Percentiles rank a stretch among this genome's conserved stretches.
Evolutionary conservation across 2,329 filamentous ascomycete species (phyloP).

Genomic region (Emericellopsis cladophorae): DNA sequence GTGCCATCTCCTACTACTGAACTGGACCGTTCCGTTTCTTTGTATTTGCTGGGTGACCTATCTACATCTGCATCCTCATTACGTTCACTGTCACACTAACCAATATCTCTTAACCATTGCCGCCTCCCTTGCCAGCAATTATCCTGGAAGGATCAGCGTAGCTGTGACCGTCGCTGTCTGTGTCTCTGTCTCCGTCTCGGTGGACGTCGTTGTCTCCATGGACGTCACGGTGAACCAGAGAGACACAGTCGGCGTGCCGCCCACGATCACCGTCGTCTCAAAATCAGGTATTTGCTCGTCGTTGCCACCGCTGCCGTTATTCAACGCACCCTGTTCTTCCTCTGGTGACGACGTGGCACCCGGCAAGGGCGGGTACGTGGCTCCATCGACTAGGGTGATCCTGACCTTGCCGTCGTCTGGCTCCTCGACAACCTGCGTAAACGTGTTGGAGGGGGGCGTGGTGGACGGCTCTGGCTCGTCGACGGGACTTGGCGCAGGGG

Average conservation of each 20-base stretch:
- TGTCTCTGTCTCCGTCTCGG: conserved; percentile 12
- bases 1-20: too few relatives aligned
- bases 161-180: conserved; percentile 17
- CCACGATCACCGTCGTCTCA: conserved; percentile 9
- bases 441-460: conserved; percentile 5
- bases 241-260: conserved; percentile 20
- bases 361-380: neutral
- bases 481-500: neutral
- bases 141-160: conserved; percentile 6
- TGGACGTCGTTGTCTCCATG: conserved; percentile 12
- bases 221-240: conserved; percentile 21
- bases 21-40: too few relatives aligned
- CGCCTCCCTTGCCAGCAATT: too few relatives aligned
- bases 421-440: conserved; percentile 5
- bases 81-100: too few relatives aligned
- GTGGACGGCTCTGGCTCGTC: conserved; percentile 1
- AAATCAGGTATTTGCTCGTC: conserved; percentile 7
- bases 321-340: neutral
- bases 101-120: too few relatives aligned
- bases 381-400: too few relatives aligned
- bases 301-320: too few relatives aligned
- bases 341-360: conserved; percentile 4
- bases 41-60: too few relatives aligned
- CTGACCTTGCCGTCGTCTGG: too few relatives aligned
- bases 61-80: too few relatives aligned